Conservation (phyloP, 352 stramenopile genomes). For the Pythium aphanidermatum region DNA sequence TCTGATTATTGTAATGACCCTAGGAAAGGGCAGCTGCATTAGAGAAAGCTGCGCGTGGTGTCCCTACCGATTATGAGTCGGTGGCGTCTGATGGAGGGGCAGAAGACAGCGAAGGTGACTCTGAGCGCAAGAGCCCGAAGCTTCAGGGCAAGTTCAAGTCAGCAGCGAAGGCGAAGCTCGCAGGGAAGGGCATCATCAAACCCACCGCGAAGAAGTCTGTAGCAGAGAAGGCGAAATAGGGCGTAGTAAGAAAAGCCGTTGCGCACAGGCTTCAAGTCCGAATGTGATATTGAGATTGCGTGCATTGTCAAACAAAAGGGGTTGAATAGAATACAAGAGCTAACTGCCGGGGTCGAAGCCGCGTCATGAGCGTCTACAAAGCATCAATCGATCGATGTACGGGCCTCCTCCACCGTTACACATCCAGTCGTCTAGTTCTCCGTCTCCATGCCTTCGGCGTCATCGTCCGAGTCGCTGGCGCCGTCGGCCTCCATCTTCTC, state of each 20-base stretch:
- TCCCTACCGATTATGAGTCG: conserved; percentile 3
- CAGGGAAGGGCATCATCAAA: conserved; percentile 12
- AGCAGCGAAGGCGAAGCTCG: conserved; percentile 9
- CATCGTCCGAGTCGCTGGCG: conserved; percentile 24
- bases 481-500: conserved; percentile 67
- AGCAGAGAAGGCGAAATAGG: conserved; percentile 10
- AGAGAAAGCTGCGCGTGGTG: conserved; percentile 4
- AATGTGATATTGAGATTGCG: neutral
- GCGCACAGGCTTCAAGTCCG: neutral
- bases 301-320: conserved; percentile 1
- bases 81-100: conserved; percentile 8
- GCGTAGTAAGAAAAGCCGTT: conserved; percentile 1
- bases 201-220: conserved; percentile 11
- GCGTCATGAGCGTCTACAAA: too few relatives aligned
- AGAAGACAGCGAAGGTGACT: conserved; percentile 19
- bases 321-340: conserved; percentile 19
- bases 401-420: too few relatives aligned
- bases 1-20: neutral
- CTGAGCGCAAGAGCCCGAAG: conserved; percentile 17
- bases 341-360: too few relatives aligned
- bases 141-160: conserved; percentile 12
- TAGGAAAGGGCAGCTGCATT: conserved; percentile 8
- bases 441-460: conserved; percentile 43
- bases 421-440: conserved; percentile 64
- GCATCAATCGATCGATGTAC: too few relatives aligned